phyloP scores from a whole-genome alignment of 2,329 filamentous ascomycete genomes.

The Colletotrichum sp. region DNA sequence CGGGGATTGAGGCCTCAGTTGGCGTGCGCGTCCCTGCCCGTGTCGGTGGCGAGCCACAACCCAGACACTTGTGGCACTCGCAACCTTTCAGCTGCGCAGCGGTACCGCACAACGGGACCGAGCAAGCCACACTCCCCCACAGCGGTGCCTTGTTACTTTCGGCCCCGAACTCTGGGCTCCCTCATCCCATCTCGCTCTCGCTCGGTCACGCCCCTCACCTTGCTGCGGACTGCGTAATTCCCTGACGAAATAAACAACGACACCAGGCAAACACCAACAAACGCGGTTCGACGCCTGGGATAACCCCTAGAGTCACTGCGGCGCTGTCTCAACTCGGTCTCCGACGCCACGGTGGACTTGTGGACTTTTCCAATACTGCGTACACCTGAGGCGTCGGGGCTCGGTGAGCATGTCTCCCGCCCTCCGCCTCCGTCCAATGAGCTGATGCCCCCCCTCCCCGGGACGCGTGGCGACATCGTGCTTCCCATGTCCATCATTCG shows the following conservation, averaged over 20 bases:
- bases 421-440: conserved; percentile 14
- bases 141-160: neutral
- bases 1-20: neutral
- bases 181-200: neutral
- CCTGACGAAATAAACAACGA: neutral
- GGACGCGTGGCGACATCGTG: conserved; percentile 22
- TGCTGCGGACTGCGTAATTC: neutral
- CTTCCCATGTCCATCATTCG: conserved; percentile 18
- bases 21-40: conserved; percentile 8
- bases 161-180: conserved; percentile 1
- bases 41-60: conserved; percentile 4
- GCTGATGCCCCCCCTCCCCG: conserved; percentile 2
- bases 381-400: neutral
- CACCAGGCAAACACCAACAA: neutral
- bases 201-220: neutral
- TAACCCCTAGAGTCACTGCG: neutral
- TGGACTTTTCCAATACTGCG: neutral
- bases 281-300: neutral
- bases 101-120: conserved; percentile 2
- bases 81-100: neutral
- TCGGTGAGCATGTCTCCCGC: neutral
- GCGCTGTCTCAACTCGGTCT: neutral
- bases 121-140: neutral
- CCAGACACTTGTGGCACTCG: neutral
- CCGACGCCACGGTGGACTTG: neutral